These are phyloP conservation scores for Clonostachys solani DNA, from an alignment of 2,329 filamentous ascomycete genomes.

Conservation along the genomic window DNA sequence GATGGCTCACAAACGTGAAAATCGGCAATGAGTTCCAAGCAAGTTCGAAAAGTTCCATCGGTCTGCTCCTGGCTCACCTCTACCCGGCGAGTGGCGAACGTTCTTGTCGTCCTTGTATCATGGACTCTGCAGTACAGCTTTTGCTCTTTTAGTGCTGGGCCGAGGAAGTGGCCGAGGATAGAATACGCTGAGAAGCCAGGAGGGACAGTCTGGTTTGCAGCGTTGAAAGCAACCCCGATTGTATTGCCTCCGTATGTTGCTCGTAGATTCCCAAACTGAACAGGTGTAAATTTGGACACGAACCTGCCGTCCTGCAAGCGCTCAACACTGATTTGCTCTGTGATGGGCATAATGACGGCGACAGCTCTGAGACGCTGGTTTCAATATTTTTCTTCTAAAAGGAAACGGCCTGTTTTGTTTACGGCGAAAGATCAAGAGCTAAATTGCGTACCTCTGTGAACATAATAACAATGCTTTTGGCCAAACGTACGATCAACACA, in stretches of 20 bases:
- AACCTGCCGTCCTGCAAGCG: too few species aligned
- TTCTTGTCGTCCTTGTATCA: constrained; percentile 33
- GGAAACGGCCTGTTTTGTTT: too few species aligned
- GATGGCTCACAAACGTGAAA: constrained; percentile 36
- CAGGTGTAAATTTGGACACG: too few species aligned
- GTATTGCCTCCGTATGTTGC: constrained; percentile 36
- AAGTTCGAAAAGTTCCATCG: constrained; percentile 26
- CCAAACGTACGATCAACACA: too few species aligned
- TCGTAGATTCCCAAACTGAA: too few species aligned
- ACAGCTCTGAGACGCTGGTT: too few species aligned
- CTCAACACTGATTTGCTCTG: too few species aligned
- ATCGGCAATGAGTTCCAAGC: constrained; percentile 37
- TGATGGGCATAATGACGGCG: too few species aligned
- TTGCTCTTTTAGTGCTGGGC: constrained; percentile 33
- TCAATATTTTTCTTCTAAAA: too few species aligned
- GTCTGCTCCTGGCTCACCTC: constrained; percentile 34
- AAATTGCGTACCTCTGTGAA: too few species aligned
- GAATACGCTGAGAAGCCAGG: constrained; percentile 36
- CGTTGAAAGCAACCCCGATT: constrained; percentile 30
- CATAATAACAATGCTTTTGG: too few species aligned
- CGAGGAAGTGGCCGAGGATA: constrained; percentile 37
- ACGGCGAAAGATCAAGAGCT: too few species aligned
- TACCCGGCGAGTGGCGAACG: constrained; percentile 41
- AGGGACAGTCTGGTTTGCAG: constrained; percentile 31
- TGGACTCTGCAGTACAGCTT: constrained; percentile 28